These are phyloP conservation scores for Podaxis rugospora DNA, from an alignment of 768 basidiomycete species.

Conservation along the genomic window DNA sequence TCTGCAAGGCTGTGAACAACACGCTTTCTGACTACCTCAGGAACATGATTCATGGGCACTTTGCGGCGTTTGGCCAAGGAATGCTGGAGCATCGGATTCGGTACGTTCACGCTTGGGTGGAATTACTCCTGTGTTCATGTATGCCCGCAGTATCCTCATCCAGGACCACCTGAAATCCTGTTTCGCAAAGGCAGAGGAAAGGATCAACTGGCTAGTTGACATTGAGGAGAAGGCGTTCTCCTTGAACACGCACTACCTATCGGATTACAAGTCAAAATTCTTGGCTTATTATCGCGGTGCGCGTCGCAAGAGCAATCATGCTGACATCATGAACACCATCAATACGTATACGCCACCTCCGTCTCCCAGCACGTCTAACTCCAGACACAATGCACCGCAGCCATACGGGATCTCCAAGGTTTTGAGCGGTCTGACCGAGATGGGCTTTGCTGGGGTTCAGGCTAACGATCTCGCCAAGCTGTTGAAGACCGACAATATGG, in stretches of 20 bases:
- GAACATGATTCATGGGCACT: slow-evolving; percentile 42
- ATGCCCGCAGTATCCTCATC: slow-evolving; percentile 23
- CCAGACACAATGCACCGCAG: background rate
- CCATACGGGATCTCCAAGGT: slow-evolving; percentile 26
- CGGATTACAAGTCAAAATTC: slow-evolving; percentile 39
- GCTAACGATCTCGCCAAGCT: slow-evolving; percentile 45
- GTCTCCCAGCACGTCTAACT: slow-evolving; percentile 1
- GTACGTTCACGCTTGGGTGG: slow-evolving; percentile 16
- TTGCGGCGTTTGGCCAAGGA: slow-evolving; percentile 49
- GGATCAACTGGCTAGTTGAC: slow-evolving; percentile 43
- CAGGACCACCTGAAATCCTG: slow-evolving; percentile 47
- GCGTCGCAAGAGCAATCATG: slow-evolving; percentile 26
- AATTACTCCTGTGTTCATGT: background rate
- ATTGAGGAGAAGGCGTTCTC: slow-evolving; percentile 51
- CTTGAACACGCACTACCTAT: slow-evolving; percentile 46
- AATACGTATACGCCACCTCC: slow-evolving; percentile 3
- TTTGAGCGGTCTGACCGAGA: slow-evolving; percentile 28
- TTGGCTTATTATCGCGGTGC: slow-evolving; percentile 42
- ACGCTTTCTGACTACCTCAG: slow-evolving; percentile 36
- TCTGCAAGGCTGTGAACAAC: slow-evolving; percentile 37
- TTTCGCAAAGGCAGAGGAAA: slow-evolving; percentile 30
- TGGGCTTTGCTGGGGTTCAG: slow-evolving; percentile 35
- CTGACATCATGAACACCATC: slow-evolving; percentile 22
- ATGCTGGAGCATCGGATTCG: slow-evolving; percentile 44
- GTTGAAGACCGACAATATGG: slow-evolving; percentile 37